phyloP scores from a whole-genome alignment of 139 green algal species.

The Chlorella vulgaris region DNA sequence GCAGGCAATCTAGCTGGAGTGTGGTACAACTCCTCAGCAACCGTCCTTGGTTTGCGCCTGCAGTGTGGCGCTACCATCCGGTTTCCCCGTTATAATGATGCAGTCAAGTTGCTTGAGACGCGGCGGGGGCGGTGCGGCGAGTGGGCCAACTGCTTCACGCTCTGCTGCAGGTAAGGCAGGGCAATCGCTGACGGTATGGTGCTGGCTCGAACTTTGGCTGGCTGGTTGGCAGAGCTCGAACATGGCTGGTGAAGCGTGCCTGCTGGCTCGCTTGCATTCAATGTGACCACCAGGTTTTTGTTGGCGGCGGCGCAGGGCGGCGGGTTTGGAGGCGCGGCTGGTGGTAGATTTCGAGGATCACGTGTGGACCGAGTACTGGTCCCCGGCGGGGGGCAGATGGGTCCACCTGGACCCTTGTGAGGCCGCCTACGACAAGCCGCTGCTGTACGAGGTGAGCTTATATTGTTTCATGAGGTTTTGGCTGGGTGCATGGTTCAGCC shows the following conservation, averaged over 20 bases:
- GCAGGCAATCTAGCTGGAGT: too few species aligned
- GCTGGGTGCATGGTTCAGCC: too few species aligned
- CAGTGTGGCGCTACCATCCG: not conserved
- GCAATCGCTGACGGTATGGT: too few species aligned
- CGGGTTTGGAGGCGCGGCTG: not conserved
- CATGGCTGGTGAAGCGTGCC: too few species aligned
- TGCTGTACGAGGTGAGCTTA: conserved; percentile 69
- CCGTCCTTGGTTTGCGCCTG: not conserved
- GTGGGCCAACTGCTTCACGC: conserved; percentile 82
- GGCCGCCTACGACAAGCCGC: conserved; percentile 66
- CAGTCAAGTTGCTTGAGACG: conserved; percentile 75
- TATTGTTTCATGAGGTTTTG: not conserved
- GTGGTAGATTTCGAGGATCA: not conserved
- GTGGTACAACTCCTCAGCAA: not conserved
- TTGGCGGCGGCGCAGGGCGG: too few species aligned
- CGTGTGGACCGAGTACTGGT: conserved; percentile 52
- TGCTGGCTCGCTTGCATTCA: too few species aligned
- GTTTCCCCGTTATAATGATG: conserved; percentile 59
- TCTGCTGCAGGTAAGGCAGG: conserved; percentile 61
- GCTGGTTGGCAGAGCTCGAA: not conserved
- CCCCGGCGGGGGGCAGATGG: conserved; percentile 49
- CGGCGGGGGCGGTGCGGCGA: conserved; percentile 73
- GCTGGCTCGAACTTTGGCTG: not conserved
- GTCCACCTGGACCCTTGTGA: conserved; percentile 81
- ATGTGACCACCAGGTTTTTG: too few species aligned